Evolutionary conservation across 139 green algal genomes (phyloP), one percentile per base, ranked within the genome.

Genomic region (Ulvella scutata): DNA sequence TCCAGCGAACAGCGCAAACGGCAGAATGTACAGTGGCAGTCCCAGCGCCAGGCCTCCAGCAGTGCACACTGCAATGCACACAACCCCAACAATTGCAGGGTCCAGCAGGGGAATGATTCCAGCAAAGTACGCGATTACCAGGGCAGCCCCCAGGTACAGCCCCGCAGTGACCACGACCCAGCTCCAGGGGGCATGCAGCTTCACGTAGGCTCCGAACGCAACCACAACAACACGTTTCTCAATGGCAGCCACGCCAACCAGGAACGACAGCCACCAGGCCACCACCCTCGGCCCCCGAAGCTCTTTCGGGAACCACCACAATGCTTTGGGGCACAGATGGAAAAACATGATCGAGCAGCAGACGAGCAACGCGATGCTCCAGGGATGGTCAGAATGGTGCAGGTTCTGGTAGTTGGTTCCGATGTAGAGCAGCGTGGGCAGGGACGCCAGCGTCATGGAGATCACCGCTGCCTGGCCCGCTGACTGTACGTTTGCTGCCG

Each of bases 161-260:
- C 85, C 88, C 17, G 87, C 73, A 0, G 92, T 94, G 39, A 98
- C 85, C 0, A 87, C 79, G 0, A 96, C 33, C 82, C 93, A 97
- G 83, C 86, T 94, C 87, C 88, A 96, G 33, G 94, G 93, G 23
- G 89, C 78, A 0, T 82, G 85, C 33, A 98, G 80, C 74, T 84
- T 77, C 79, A 99, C 93, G 87, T 97, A 98, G 79, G 94, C 87
- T 1, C 84, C 84, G 76, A 97, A 97, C 0, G 87, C 87, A 74
- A 86, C 78, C 80, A 98, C 96, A 4, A 98, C 62, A 3, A 98
- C 88, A 7, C 92, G 87, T 4, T 88, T 87, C 84, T 98, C 92
- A 21, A 97, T 79, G 3, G 86, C 93, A 20, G 84, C 78, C n/a
- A 90, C 51, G 3, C 75, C 81, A 59, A 90, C 62, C 28, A 87